Conservation (phyloP, 1,284 basidiomycete species). For the Ceratobasidium sp. region DNA sequence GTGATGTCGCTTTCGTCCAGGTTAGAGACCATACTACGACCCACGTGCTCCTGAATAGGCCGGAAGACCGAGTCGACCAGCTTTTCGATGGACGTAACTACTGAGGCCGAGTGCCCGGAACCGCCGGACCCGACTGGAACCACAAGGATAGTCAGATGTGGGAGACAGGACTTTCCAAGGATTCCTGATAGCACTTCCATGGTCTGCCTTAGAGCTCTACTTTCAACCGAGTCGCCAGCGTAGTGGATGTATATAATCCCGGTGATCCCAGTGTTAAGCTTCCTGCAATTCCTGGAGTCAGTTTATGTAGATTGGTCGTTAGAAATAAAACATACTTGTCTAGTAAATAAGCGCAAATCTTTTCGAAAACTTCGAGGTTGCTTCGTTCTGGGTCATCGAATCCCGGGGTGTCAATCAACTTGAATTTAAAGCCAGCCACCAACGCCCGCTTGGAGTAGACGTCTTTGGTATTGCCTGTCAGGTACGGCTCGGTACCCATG, state of each 20-base stretch:
- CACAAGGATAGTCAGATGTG: slow-evolving; percentile 5
- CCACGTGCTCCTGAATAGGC: neutral
- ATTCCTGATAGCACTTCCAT: slow-evolving; percentile 9
- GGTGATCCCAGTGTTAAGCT: neutral
- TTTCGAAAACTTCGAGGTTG: slow-evolving; percentile 3
- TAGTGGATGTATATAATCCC: slow-evolving; percentile 19
- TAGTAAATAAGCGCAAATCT: neutral
- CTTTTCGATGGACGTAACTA: neutral
- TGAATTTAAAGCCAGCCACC: neutral
- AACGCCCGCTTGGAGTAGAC: too few relatives aligned
- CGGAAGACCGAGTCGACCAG: neutral
- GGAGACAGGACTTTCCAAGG: neutral
- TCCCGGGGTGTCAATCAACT: slow-evolving; percentile 28
- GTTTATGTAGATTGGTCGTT: neutral
- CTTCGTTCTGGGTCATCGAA: slow-evolving; percentile 13
- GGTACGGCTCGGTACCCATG: neutral
- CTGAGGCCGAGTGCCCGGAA: neutral
- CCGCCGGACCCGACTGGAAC: neutral
- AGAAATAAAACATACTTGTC: neutral
- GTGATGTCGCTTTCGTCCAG: neutral
- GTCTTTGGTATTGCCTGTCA: too few relatives aligned
- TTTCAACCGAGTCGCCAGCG: slow-evolving; percentile 14
- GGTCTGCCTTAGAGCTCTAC: slow-evolving; percentile 15
- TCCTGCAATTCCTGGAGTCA: neutral
- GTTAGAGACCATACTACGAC: neutral